These are phyloP conservation scores for Mycotypha africana DNA, from an alignment of 371 early-diverging fungal species.

Conservation along the genomic window DNA sequence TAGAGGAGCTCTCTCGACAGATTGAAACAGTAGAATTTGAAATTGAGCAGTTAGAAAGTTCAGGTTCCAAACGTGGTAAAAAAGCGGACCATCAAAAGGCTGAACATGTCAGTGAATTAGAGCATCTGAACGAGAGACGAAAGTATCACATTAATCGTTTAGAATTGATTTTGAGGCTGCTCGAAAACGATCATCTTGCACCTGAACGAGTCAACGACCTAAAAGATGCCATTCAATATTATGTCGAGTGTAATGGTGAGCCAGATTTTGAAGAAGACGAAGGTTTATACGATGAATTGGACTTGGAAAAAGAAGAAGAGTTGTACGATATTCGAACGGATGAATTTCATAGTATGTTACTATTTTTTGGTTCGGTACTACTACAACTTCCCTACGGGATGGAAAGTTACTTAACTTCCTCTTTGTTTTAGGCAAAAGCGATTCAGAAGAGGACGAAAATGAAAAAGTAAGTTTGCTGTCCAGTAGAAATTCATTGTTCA, in stretches of 20 bases:
- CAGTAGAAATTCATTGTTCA: not conserved
- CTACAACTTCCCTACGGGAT: no score
- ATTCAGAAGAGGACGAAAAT: conserved; percentile 30
- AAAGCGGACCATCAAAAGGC: conserved; percentile 69
- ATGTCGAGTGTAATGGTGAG: conserved; percentile 85
- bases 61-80: conserved; percentile 55
- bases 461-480: conserved; percentile 1
- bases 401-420: not conserved
- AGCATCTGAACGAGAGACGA: conserved; percentile 75
- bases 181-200: conserved; percentile 89
- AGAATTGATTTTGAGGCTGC: conserved; percentile 84
- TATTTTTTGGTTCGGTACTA: not conserved
- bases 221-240: conserved; percentile 81
- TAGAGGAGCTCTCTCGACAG: conserved; percentile 81
- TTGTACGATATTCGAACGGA: conserved; percentile 59
- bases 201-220: conserved; percentile 49
- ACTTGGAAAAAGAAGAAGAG: conserved; percentile 87
- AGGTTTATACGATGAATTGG: conserved; percentile 87
- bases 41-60: conserved; percentile 73
- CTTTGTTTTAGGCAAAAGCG: conserved; percentile 18
- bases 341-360: conserved; percentile 32
- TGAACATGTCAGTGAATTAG: conserved; percentile 67
- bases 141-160: conserved; percentile 85
- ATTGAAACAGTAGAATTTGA: conserved; percentile 90
- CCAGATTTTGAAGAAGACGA: conserved; percentile 91